Conservation (phyloP, 2,329 filamentous ascomycete genomes). For the Penicillium sp. region DNA sequence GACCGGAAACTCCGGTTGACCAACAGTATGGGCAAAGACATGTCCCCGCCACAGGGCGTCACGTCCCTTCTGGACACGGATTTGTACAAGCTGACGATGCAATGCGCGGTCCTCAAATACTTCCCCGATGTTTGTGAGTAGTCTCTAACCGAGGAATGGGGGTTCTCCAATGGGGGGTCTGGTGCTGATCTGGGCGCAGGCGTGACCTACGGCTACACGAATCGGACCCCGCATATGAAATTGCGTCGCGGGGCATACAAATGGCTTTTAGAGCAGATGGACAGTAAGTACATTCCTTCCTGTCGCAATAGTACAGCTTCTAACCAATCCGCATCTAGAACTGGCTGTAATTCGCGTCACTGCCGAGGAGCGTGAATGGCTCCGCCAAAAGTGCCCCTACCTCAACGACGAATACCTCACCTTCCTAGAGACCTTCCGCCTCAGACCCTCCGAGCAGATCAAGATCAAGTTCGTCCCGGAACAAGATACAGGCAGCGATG, state of each 20-base stretch:
- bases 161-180: too few species aligned
- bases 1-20: conserved; percentile 4
- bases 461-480: conserved; percentile 54
- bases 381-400: conserved; percentile 71
- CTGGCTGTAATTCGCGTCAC: conserved; percentile 73
- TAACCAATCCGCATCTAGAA: conserved; percentile 42
- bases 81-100: conserved; percentile 97
- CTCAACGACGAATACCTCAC: conserved; percentile 66
- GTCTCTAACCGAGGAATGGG: conserved; percentile 5
- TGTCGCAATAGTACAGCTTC: not conserved
- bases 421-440: conserved; percentile 71
- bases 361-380: conserved; percentile 68
- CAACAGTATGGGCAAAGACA: conserved; percentile 24
- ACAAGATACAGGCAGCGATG: conserved; percentile 52
- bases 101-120: conserved; percentile 89
- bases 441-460: conserved; percentile 74
- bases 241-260: conserved; percentile 70
- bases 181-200: conserved; percentile 30
- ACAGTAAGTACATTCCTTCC: conserved; percentile 47
- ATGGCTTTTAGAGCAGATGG: conserved; percentile 78
- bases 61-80: conserved; percentile 75
- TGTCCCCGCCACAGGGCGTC: conserved; percentile 55
- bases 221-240: conserved; percentile 88
- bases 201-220: conserved; percentile 89
- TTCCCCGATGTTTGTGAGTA: conserved; percentile 58